A percentile compares a stretch with the other conserved stretches of the same genome.
phyloP scores from a whole-genome alignment of 495 filamentous ascomycete genomes.

The Paragyromitra xinjiangensis region DNA sequence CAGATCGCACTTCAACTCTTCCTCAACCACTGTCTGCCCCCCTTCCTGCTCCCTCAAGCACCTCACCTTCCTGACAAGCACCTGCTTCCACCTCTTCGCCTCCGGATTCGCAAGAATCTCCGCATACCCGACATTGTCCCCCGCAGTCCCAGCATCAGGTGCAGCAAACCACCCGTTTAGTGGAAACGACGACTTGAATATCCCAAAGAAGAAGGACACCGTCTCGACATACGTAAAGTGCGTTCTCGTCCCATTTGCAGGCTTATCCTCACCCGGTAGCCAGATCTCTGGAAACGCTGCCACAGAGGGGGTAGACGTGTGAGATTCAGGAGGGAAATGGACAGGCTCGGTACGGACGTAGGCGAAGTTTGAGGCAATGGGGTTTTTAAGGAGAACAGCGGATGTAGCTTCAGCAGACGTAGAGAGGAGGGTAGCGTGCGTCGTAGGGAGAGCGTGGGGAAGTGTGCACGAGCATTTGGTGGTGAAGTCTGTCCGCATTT shows the following conservation, averaged over 20 bases:
- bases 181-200: background rate
- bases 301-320: background rate
- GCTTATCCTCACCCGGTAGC: background rate
- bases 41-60: background rate
- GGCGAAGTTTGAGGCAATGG: slow-evolving; percentile 11
- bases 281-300: background rate
- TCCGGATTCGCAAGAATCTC: slow-evolving; percentile 21
- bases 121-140: background rate
- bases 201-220: slow-evolving; percentile 10
- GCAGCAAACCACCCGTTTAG: slow-evolving; percentile 28
- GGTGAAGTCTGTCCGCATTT: slow-evolving; percentile 1
- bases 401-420: background rate
- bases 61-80: slow-evolving; percentile 13
- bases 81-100: background rate
- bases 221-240: slow-evolving; percentile 28
- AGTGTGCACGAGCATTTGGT: slow-evolving; percentile 3
- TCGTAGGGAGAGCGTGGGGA: background rate
- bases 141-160: background rate
- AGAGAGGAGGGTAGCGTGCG: slow-evolving; percentile 9
- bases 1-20: slow-evolving; percentile 14
- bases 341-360: slow-evolving; percentile 19
- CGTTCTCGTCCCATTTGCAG: slow-evolving; percentile 12
- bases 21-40: slow-evolving; percentile 4
- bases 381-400: slow-evolving; percentile 11
- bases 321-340: slow-evolving; percentile 10